These are phyloP conservation scores for Aspergillus chevalieri DNA, from an alignment of 2,329 filamentous ascomycete species.

Conservation along the genomic window DNA sequence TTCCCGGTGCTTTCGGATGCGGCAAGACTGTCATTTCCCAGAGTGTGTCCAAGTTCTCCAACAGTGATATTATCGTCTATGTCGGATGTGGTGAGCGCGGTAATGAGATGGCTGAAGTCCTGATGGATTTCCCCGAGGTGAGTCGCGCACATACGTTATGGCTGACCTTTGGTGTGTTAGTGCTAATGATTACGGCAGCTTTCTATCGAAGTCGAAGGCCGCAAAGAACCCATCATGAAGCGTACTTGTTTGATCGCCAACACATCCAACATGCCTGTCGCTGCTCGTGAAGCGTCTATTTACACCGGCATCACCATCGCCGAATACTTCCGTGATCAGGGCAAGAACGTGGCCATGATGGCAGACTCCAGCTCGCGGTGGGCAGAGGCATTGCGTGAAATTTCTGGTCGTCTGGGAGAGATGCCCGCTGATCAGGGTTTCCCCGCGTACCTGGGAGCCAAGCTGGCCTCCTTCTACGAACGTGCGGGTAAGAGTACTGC, in stretches of 20 bases:
- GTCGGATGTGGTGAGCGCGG: conserved; percentile 91
- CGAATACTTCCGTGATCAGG: conserved; percentile 96
- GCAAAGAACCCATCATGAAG: conserved; percentile 99
- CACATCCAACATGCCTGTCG: conserved; percentile 99
- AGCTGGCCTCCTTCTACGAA: conserved; percentile 98
- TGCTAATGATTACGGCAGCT: conserved; percentile 48
- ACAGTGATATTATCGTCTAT: conserved; percentile 98
- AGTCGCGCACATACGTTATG: conserved; percentile 4
- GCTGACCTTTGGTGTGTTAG: not conserved
- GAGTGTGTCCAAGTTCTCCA: conserved; percentile 98
- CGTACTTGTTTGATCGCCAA: conserved; percentile 97
- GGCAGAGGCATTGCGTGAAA: conserved; percentile 97
- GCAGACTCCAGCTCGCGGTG: conserved; percentile 96
- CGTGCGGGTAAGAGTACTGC: conserved; percentile 82
- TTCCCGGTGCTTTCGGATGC: conserved; percentile 96
- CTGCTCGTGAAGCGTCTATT: conserved; percentile 95
- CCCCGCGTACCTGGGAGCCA: conserved; percentile 92
- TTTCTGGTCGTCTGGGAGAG: conserved; percentile 96
- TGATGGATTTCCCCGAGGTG: conserved; percentile 97
- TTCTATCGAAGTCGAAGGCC: conserved; percentile 86
- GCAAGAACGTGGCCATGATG: conserved; percentile 99
- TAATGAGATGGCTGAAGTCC: conserved; percentile 99
- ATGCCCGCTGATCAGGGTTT: conserved; percentile 99
- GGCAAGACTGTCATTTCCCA: conserved; percentile 99
- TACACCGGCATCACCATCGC: conserved; percentile 94